A percentile compares a stretch with the other conserved stretches of the same genome.
These are phyloP conservation scores for Hypoxylon cercidicola DNA, from an alignment of 495 filamentous ascomycete genomes.

Conservation along the genomic window DNA sequence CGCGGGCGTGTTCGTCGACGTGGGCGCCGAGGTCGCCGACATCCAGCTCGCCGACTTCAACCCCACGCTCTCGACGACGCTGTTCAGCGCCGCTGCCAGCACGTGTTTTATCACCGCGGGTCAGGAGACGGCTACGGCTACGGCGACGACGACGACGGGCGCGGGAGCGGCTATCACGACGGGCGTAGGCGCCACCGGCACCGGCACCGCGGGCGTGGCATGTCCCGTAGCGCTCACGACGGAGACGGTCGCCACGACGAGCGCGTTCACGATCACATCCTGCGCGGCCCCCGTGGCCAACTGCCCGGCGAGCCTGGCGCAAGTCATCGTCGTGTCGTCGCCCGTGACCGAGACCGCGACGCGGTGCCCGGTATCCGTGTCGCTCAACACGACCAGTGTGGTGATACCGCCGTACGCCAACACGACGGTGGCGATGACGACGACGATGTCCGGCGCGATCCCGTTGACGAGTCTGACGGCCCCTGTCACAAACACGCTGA, in stretches of 20 bases:
- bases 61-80: slow-evolving; percentile 43
- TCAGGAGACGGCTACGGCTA: slow-evolving; percentile 1
- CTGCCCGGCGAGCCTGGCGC: slow-evolving; percentile 42
- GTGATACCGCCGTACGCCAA: slow-evolving; percentile 21
- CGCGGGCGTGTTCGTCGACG: slow-evolving; percentile 44
- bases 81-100: slow-evolving; percentile 46
- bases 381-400: slow-evolving; percentile 8
- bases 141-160: too few relatives aligned
- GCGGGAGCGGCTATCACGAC: neutral
- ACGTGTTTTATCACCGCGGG: slow-evolving; percentile 39
- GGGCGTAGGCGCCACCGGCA: slow-evolving; percentile 5
- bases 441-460: slow-evolving; percentile 3
- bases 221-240: slow-evolving; percentile 25
- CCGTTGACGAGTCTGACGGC: slow-evolving; percentile 19
- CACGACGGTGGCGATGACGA: neutral
- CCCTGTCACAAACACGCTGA: slow-evolving; percentile 22
- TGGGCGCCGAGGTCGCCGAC: slow-evolving; percentile 38
- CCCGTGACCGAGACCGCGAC: slow-evolving; percentile 18
- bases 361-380: slow-evolving; percentile 30
- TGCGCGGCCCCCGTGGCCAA: slow-evolving; percentile 39
- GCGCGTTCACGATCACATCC: slow-evolving; percentile 32
- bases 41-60: slow-evolving; percentile 28
- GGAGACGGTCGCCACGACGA: slow-evolving; percentile 20
- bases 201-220: neutral
- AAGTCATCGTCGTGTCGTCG: slow-evolving; percentile 36